phyloP scores from a whole-genome alignment of 441 rosid species.

The Metrosideros polymorpha region DNA sequence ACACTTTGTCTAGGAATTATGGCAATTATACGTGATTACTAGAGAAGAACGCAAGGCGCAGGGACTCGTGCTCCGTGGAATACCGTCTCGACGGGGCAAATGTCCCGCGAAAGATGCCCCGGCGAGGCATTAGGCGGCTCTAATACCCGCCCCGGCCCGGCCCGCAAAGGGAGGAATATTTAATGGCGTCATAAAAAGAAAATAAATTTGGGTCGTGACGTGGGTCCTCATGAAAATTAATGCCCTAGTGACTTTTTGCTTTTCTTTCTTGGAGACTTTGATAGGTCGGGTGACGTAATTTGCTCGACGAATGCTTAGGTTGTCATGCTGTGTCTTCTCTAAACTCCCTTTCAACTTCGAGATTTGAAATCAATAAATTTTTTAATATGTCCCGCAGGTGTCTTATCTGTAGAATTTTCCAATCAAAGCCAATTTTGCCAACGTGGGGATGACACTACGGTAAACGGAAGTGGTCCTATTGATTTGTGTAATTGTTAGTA shows the following conservation, averaged over 20 bases:
- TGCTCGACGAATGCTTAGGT: neutral
- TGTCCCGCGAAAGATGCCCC: neutral
- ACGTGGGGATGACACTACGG: neutral
- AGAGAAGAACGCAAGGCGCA: neutral
- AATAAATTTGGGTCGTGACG: neutral
- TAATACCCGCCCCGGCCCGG: neutral
- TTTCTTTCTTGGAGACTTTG: neutral
- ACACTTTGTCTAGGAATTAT: neutral
- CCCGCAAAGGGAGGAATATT: neutral
- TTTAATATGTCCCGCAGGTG: neutral
- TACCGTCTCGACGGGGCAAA: neutral
- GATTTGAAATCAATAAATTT: neutral
- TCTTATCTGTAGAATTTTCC: neutral
- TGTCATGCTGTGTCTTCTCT: neutral
- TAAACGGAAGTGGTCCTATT: neutral
- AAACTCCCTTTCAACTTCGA: neutral
- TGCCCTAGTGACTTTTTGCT: neutral
- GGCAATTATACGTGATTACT: neutral
- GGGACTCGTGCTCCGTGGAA: neutral
- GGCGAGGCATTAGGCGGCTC: neutral
- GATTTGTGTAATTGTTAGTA: neutral
- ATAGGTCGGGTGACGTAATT: neutral
- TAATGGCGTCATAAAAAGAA: neutral
- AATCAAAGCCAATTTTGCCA: neutral
- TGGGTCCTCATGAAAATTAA: neutral